Evolutionary conservation across 179 eudicot genomes (phyloP), one percentile per base, ranked within the genome.

Genomic region (Amaranthus tricolor): DNA sequence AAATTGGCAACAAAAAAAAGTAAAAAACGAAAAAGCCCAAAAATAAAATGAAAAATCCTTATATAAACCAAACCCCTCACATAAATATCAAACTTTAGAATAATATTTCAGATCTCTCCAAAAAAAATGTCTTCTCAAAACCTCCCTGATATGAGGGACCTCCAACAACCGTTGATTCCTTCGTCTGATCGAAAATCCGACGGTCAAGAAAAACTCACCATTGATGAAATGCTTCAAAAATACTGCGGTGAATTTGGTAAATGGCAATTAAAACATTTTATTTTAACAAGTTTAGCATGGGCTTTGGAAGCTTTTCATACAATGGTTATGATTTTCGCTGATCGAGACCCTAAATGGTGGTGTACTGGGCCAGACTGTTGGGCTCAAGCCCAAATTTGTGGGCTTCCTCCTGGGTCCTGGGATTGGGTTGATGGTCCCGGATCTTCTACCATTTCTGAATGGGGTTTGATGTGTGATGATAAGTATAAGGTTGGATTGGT

Each of bases 291-390:
- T 75, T 60, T 92, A 13, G 97, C 96, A 0, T 90, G 96, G 97
- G 92, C 92, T 12, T 83, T 92, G 1, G 96, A 92, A 83, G 97
- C 90, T 6, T 87, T 92, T n/a, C 97, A 90, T 80, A 88, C 96
- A 57, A 92, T 90, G 96, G 92, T 92, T 69, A 89, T 92, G 89
- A 89, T 92, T 12, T 92, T 92, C 59, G 88, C 96, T 15, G 97
- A 92, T 74, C 96, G 87, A 4, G 88, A 92, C 60, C 97, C 97
- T 13, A 76, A 24, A 7, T 89, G 97, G 97, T 82, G 79, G 55
- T 90, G 96, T 75, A 70, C 69, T 4, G 81, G 68, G 24, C 43
- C 77, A 6, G 82, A 72, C 9, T 87, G 93, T 62, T 71, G 47
- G 17, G 59, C 77, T 13, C 52, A 71, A 49, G 43, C 55, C 7